Conservation (phyloP, 129 eudicot genomes). For the Centella asiatica region DNA sequence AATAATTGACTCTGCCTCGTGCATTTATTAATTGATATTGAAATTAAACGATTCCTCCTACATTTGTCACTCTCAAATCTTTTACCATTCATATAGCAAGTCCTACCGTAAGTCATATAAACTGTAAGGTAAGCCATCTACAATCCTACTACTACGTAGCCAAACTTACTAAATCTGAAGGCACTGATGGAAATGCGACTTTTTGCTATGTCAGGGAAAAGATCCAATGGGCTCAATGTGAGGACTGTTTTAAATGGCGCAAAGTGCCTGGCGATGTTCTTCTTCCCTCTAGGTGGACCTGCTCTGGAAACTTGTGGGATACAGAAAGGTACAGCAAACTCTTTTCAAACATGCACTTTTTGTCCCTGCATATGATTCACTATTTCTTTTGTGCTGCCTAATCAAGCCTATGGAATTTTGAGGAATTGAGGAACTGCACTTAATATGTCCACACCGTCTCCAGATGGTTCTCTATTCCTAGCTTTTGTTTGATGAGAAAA, state of each 20-base stretch:
- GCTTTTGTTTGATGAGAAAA: too few relatives aligned
- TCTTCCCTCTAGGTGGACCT: slow-evolving; percentile 48
- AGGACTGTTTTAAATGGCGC: slow-evolving; percentile 61
- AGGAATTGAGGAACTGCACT: too few relatives aligned
- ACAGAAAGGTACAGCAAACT: slow-evolving; percentile 27
- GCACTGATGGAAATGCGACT: neutral
- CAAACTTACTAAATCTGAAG: neutral
- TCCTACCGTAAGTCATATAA: too few relatives aligned
- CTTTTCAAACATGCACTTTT: neutral
- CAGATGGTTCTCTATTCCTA: too few relatives aligned
- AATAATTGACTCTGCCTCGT: neutral
- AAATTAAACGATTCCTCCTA: too few relatives aligned
- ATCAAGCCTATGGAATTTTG: too few relatives aligned
- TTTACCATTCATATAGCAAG: too few relatives aligned
- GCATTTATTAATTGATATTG: neutral
- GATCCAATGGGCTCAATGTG: slow-evolving; percentile 55
- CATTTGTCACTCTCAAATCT: too few relatives aligned
- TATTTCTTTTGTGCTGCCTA: too few relatives aligned
- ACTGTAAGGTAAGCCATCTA: too few relatives aligned
- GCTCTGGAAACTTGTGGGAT: slow-evolving; percentile 41
- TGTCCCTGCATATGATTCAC: neutral
- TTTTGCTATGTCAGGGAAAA: slow-evolving; percentile 21
- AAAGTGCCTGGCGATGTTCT: slow-evolving; percentile 39
- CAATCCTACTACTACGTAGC: neutral
- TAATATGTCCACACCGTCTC: too few relatives aligned